Base-by-base conservation (phyloP, 768 basidiomycete genomes). In the Sporobolomyces pararoseus region DNA sequence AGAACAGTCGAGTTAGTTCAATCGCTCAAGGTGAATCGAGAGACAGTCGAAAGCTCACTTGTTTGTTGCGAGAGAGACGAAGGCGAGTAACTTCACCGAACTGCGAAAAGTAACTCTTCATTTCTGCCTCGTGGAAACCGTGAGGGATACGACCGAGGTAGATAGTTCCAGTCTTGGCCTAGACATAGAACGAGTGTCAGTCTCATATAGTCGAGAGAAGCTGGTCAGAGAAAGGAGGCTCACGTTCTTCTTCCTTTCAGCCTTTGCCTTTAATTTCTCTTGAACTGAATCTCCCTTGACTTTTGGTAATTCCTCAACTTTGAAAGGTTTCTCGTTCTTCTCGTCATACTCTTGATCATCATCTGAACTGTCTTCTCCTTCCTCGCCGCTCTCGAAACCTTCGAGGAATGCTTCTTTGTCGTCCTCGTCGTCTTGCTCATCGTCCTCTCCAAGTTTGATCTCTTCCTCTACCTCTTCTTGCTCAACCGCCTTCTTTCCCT, bases 101-200 rank as follows among this genome's bases (percentile, higher is more conserved):
- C 78, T 99, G 96, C 32, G 88, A 84, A 78, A 99, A 96, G 81
- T 98, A 98, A 3, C 86, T 87, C 72, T 86, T 86, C 79, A 98
- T 86, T 80, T 97, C 88, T 63, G 90, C 91, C 80, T 99, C 96
- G 80, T 91, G 95, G 81, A 99, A 98, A 27, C 96, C 96, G 75
- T 97, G 93, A 2, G 96, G 96, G 63, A 99, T 84, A 68, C 93
- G 87, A 21, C 93, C 88, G 63, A 99, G 83, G 82, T 86, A 93
- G 27, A 99, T 78, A 0, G 94, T 91, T 31, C 96, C 96, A 49
- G 85, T 83, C 75, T 86, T 87, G 31, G 68, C 68, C 73, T 74
- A 51, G 5, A 32, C 17, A 21, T 17, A 25, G 21, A 39, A 2
- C 31, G 27, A n/a, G 32, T 3, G 9, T n/a, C 52, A 9, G 25